Conservation (phyloP, 306 rosid species). For the Gillenia trifoliata region DNA sequence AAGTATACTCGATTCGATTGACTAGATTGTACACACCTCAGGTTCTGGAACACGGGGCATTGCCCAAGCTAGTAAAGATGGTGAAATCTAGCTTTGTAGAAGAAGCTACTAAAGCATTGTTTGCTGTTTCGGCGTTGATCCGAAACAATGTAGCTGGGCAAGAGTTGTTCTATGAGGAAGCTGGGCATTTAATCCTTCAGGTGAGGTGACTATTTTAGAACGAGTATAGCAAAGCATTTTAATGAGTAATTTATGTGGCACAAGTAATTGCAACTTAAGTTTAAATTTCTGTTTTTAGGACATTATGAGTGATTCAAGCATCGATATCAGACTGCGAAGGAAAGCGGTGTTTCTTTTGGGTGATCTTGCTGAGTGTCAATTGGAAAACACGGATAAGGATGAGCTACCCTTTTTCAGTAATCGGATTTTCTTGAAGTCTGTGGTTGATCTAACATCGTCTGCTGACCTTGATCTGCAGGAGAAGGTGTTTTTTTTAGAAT, state of each 20-base stretch:
- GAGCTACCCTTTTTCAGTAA: constrained; percentile 49
- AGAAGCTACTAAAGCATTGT: constrained; percentile 81
- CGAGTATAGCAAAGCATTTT: background rate
- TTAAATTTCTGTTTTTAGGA: constrained; percentile 37
- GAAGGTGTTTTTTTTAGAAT: constrained; percentile 45
- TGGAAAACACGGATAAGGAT: constrained; percentile 35
- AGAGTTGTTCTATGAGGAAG: constrained; percentile 59
- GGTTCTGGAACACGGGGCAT: constrained; percentile 70
- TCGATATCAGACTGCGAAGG: constrained; percentile 60
- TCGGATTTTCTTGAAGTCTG: constrained; percentile 60
- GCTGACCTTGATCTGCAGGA: constrained; percentile 78
- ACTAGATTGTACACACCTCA: constrained; percentile 7
- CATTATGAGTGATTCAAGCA: constrained; percentile 50
- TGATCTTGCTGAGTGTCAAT: constrained; percentile 64
- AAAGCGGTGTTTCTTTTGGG: constrained; percentile 66
- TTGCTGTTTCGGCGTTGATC: constrained; percentile 79
- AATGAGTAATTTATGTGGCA: background rate
- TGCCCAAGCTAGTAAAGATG: constrained; percentile 61
- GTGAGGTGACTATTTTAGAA: constrained; percentile 52
- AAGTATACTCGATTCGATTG: background rate
- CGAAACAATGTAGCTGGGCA: constrained; percentile 57
- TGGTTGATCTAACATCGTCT: constrained; percentile 70
- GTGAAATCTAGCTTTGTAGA: constrained; percentile 54
- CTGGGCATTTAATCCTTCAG: constrained; percentile 61
- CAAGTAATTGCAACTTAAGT: background rate